These are phyloP conservation scores for Coemansia sp. DNA, from an alignment of 192 early-diverging fungal species.

Conservation along the genomic window DNA sequence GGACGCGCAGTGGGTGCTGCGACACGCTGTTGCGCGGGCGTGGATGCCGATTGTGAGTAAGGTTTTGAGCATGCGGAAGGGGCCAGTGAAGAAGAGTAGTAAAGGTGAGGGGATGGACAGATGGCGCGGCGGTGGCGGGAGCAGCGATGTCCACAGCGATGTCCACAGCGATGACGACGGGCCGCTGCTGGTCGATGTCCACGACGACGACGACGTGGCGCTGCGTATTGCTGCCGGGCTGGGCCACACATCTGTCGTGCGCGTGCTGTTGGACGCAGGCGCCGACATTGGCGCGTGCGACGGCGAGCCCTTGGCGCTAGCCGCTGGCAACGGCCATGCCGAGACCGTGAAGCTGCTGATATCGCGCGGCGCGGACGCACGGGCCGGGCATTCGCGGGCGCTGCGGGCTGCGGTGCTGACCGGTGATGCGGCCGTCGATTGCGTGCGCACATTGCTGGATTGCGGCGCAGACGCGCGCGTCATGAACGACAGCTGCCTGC, in stretches of 20 bases:
- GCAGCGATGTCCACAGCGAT: background rate
- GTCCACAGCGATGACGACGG: background rate
- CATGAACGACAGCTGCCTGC: constrained; percentile 35
- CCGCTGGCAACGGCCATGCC: constrained; percentile 19
- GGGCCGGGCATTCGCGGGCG: constrained; percentile 25
- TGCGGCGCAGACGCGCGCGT: constrained; percentile 27
- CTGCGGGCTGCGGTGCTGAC: constrained; percentile 39
- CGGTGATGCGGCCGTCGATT: constrained; percentile 31
- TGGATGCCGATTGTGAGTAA: constrained; percentile 35
- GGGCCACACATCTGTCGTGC: constrained; percentile 21
- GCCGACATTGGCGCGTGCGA: constrained; percentile 16
- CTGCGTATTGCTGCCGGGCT: constrained; percentile 29
- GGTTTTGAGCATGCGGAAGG: constrained; percentile 20
- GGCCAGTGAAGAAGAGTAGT: background rate
- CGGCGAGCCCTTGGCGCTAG: constrained; percentile 40
- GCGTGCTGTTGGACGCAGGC: constrained; percentile 21
- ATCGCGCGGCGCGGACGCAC: constrained; percentile 22
- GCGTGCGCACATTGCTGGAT: constrained; percentile 19
- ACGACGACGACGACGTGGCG: constrained; percentile 30
- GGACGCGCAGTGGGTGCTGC: constrained; percentile 53
- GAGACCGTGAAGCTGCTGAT: constrained; percentile 19
- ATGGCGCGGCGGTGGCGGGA: constrained; percentile 32
- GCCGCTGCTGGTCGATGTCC: constrained; percentile 24
- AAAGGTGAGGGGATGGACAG: constrained; percentile 9
- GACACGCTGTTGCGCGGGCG: constrained; percentile 30